These are phyloP conservation scores for Hibiscus tridactylites DNA, from an alignment of 345 rosid species.

Conservation along the genomic window DNA sequence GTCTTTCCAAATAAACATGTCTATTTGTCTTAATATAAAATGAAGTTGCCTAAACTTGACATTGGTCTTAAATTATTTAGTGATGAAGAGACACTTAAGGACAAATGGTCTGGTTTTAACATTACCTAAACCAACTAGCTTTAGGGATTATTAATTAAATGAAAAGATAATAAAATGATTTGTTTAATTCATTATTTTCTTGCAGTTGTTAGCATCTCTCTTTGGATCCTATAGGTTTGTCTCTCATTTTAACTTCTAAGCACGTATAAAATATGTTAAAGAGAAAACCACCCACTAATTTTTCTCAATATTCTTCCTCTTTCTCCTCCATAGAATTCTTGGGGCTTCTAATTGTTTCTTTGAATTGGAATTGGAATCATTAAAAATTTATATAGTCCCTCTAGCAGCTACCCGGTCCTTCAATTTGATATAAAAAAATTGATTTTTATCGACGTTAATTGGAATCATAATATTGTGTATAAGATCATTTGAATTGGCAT, in stretches of 20 bases:
- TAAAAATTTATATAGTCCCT: too few relatives aligned
- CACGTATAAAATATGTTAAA: conserved; percentile 9
- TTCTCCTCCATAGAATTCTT: neutral
- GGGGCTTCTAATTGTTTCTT: neutral
- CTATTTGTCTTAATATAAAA: neutral
- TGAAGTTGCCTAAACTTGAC: neutral
- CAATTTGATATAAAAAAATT: too few relatives aligned
- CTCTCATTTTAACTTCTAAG: neutral
- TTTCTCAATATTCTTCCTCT: neutral
- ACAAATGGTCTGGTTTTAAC: conserved; percentile 29
- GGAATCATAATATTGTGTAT: too few relatives aligned
- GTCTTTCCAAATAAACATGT: neutral
- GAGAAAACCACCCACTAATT: neutral
- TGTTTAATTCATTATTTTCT: conserved; percentile 12
- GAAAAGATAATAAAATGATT: neutral
- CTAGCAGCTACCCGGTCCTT: too few relatives aligned
- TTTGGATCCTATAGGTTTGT: conserved; percentile 30
- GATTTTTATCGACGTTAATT: too few relatives aligned
- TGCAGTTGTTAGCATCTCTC: conserved; percentile 14
- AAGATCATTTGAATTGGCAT: too few relatives aligned
- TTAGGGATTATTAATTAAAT: neutral
- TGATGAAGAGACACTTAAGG: neutral
- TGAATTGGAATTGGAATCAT: too few relatives aligned
- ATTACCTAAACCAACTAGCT: conserved; percentile 43
- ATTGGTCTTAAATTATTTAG: neutral